Conservation (phyloP, 345 rosid species). For the Cochlearia excelsa region DNA sequence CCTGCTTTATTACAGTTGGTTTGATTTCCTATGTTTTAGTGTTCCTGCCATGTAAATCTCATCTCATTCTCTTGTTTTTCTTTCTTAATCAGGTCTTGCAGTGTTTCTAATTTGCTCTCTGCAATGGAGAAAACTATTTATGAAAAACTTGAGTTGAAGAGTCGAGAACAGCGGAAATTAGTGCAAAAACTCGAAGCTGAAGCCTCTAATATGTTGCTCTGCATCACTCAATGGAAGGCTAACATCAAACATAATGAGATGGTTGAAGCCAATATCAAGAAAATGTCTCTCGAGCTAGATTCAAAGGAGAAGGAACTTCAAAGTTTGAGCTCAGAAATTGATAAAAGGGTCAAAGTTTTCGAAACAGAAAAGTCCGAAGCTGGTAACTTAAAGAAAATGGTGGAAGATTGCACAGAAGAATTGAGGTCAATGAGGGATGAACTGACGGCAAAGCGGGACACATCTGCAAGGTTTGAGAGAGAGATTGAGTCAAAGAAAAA, state of each 20-base stretch:
- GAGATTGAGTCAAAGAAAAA: slow-evolving; percentile 5
- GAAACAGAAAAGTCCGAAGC: slow-evolving; percentile 19
- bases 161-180: not conserved
- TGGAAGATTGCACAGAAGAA: slow-evolving; percentile 17
- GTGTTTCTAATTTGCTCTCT: not conserved
- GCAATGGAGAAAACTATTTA: slow-evolving; percentile 1
- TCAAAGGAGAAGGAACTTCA: slow-evolving; percentile 18
- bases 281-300: slow-evolving; percentile 9
- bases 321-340: slow-evolving; percentile 9
- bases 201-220: not conserved
- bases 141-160: slow-evolving; percentile 8
- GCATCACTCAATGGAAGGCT: not conserved
- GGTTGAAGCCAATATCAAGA: slow-evolving; percentile 1
- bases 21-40: not conserved
- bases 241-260: slow-evolving; percentile 8
- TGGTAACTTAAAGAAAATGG: slow-evolving; percentile 19
- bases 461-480: slow-evolving; percentile 1
- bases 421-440: slow-evolving; percentile 15
- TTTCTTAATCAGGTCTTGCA: not conserved
- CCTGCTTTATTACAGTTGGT: too few relatives aligned
- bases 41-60: too few relatives aligned
- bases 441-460: not conserved
- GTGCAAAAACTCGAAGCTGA: slow-evolving; percentile 4
- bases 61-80: not conserved
- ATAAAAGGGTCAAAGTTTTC: not conserved